phyloP scores from a whole-genome alignment of 768 basidiomycete genomes.

The Grammothele lineata region DNA sequence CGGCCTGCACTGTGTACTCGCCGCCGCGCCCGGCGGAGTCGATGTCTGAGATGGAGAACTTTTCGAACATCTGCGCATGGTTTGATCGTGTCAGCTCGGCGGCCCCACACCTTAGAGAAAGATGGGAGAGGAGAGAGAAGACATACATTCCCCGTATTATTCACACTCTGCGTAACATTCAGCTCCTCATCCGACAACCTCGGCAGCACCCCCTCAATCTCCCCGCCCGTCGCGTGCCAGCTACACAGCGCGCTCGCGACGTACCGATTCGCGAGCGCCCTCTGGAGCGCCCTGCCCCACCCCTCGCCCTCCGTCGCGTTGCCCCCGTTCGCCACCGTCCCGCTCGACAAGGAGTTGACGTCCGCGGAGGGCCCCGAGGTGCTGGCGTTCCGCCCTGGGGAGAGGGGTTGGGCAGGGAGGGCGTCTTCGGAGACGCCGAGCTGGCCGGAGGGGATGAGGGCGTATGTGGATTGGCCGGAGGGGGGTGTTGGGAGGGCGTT shows the following conservation, averaged over 20 bases:
- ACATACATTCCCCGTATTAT: constrained; percentile 72
- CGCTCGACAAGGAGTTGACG: constrained; percentile 49
- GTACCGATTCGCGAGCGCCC: constrained; percentile 84
- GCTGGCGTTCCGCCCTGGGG: constrained; percentile 43
- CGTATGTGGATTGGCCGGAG: constrained; percentile 53
- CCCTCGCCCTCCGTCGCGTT: constrained; percentile 57
- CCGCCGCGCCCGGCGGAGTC: constrained; percentile 79
- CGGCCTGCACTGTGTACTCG: constrained; percentile 87
- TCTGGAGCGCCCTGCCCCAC: constrained; percentile 57
- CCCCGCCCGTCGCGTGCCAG: constrained; percentile 90
- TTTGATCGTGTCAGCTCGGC: too few species aligned
- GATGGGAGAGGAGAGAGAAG: too few species aligned
- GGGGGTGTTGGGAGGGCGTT: constrained; percentile 49
- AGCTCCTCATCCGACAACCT: constrained; percentile 67
- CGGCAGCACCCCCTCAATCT: constrained; percentile 64
- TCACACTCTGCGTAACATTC: constrained; percentile 60
- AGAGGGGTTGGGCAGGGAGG: constrained; percentile 65
- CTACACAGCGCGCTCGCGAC: constrained; percentile 80
- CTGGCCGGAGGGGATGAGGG: constrained; percentile 74
- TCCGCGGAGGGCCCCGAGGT: constrained; percentile 53
- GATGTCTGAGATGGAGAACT: constrained; percentile 76
- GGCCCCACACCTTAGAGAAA: too few species aligned
- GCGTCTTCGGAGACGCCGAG: constrained; percentile 67
- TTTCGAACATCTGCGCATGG: constrained; percentile 72
- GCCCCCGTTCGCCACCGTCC: constrained; percentile 65